Percentiles rank a stretch among this genome's conserved stretches.
These are phyloP conservation scores for Heliocybe sulcata DNA, from an alignment of 1,284 basidiomycete species.

Conservation along the genomic window DNA sequence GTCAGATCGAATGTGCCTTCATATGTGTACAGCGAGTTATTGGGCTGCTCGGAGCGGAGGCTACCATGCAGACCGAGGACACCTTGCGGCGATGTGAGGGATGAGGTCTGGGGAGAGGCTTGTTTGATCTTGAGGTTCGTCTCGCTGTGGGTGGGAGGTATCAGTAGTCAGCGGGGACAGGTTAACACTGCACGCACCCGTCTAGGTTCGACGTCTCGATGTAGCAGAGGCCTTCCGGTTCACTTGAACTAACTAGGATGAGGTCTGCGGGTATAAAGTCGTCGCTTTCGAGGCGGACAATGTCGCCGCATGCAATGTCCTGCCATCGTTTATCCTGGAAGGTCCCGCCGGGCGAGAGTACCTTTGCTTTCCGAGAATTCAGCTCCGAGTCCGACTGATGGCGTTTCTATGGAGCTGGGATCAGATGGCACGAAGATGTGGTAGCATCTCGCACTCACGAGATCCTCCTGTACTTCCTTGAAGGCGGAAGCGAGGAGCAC, in stretches of 20 bases:
- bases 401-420: slow-evolving; percentile 62
- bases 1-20: slow-evolving; percentile 78
- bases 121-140: slow-evolving; percentile 99
- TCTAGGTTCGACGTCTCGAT: slow-evolving; percentile 98
- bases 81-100: slow-evolving; percentile 72
- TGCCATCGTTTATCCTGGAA: slow-evolving; percentile 86
- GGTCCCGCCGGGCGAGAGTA: slow-evolving; percentile 56
- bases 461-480: slow-evolving; percentile 94
- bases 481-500: slow-evolving; percentile 95
- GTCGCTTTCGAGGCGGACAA: slow-evolving; percentile 86
- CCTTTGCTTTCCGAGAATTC: slow-evolving; percentile 79
- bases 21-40: slow-evolving; percentile 96
- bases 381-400: slow-evolving; percentile 93
- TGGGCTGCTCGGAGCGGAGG: slow-evolving; percentile 91
- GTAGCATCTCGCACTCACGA: slow-evolving; percentile 39
- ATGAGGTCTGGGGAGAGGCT: slow-evolving; percentile 77
- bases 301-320: slow-evolving; percentile 86
- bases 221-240: slow-evolving; percentile 96
- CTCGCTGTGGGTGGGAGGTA: slow-evolving; percentile 54
- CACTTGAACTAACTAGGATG: slow-evolving; percentile 82
- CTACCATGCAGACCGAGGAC: slow-evolving; percentile 76
- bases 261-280: slow-evolving; percentile 97
- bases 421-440: not conserved
- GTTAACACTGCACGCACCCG: slow-evolving; percentile 51
- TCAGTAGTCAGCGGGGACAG: slow-evolving; percentile 4